phyloP scores from a whole-genome alignment of 768 basidiomycete species.

The Tylopilus cervinicoccineus region DNA sequence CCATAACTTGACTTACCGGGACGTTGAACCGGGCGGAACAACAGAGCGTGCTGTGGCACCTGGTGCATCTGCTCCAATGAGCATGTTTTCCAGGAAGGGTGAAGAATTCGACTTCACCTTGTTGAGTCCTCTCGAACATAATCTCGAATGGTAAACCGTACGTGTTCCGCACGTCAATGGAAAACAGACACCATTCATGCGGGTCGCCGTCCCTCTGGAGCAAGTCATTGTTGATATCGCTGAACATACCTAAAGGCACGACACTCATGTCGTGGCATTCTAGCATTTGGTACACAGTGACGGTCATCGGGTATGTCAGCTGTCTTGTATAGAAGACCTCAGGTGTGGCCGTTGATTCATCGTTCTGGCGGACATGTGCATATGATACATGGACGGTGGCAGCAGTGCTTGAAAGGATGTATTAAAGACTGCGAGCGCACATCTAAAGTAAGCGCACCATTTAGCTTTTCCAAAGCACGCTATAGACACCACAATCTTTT shows the following conservation, averaged over 20 bases:
- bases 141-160: slow-evolving; percentile 93
- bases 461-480: slow-evolving; percentile 86
- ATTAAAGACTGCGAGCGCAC: not conserved
- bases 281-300: slow-evolving; percentile 95
- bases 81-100: not conserved
- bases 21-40: slow-evolving; percentile 86
- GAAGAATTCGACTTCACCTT: slow-evolving; percentile 41
- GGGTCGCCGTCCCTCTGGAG: slow-evolving; percentile 45
- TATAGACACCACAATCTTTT: slow-evolving; percentile 63
- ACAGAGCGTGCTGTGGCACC: slow-evolving; percentile 46
- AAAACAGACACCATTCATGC: slow-evolving; percentile 80
- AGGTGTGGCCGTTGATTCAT: slow-evolving; percentile 28
- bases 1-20: slow-evolving; percentile 48
- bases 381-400: slow-evolving; percentile 86
- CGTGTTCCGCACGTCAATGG: slow-evolving; percentile 86
- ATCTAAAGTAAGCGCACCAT: slow-evolving; percentile 59
- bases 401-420: slow-evolving; percentile 49
- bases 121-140: slow-evolving; percentile 62
- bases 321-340: slow-evolving; percentile 82
- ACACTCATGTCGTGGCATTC: slow-evolving; percentile 84
- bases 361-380: slow-evolving; percentile 54
- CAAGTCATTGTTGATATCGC: slow-evolving; percentile 19
- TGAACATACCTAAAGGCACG: slow-evolving; percentile 47
- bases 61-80: slow-evolving; percentile 35
- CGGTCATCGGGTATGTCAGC: slow-evolving; percentile 80